Evolutionary conservation across 164 flowering plant species (phyloP), one percentile per base, ranked within the genome.

Genomic region (Macadamia tetraphylla): DNA sequence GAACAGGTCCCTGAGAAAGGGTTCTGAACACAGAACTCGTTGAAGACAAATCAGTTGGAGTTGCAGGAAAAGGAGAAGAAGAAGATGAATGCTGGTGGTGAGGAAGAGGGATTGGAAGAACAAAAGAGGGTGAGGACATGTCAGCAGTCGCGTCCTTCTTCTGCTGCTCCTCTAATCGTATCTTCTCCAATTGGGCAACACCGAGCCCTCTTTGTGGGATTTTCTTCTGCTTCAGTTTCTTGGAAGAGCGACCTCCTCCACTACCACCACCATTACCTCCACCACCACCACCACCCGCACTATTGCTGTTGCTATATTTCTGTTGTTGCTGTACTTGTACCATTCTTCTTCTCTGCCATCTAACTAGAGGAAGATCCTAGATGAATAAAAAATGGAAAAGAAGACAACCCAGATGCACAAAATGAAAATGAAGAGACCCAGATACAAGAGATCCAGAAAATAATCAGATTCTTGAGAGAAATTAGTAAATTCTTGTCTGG

Each of bases 161-260:
- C 58, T 79, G 80, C 30, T 81, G 87, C 66, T 89, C 97, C 66
- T 86, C 90, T 62, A 86, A 32, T 51, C 92, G 75, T 60, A 91
- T 83, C 71, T 76, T 89, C 74, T 91, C 97, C 14, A 91, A 80
- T 70, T 89, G 94, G 11, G 94, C 94, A 44, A 91, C 97, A 40
- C 97, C 97, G 35, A 91, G 86, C 49, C 97, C 97, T 73, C 97
- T 81, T 67, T 91, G 97, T 4, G 97, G 94, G 7, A 82, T 76
- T 66, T 86, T 91, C 71, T 83, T 91, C 31, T 77, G 88, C 75
- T 91, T 91, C 56, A 65, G 67, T 69, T 74, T 83, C 67, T 81
- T 88, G 2, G 77, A 73, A 30, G 79, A 73, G 71, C 78, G 69
- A 11, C 51, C 51, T 46, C 8, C 51, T 8, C 51, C 51, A 46